These are phyloP conservation scores for Coemansia sp. DNA, from an alignment of 192 early-diverging fungal species.

Conservation along the genomic window DNA sequence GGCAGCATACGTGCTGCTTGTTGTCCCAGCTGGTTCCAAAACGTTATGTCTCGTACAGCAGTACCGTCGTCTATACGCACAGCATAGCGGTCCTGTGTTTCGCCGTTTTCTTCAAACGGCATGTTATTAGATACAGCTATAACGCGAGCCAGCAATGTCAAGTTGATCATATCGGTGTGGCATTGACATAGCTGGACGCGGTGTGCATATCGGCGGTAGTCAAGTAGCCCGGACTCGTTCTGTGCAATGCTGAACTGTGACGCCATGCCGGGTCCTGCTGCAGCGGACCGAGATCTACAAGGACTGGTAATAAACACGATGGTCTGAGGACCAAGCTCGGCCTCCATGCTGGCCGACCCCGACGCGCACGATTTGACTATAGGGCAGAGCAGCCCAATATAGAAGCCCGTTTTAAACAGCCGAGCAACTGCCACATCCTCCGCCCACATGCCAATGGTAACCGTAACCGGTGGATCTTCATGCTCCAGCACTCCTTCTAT, in stretches of 20 bases:
- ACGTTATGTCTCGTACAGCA: constrained; percentile 34
- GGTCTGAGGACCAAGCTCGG: constrained; percentile 42
- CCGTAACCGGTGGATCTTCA: constrained; percentile 9
- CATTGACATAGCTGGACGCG: constrained; percentile 28
- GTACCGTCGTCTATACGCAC: constrained; percentile 39
- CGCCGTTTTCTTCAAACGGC: constrained; percentile 12
- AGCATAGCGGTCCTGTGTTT: constrained; percentile 23
- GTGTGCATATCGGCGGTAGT: constrained; percentile 35
- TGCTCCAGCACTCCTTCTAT: constrained; percentile 29
- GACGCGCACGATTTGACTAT: not conserved
- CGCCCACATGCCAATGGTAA: constrained; percentile 29
- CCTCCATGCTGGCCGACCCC: not conserved
- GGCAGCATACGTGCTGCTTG: constrained; percentile 29
- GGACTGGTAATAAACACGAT: constrained; percentile 33
- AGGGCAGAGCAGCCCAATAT: constrained; percentile 39
- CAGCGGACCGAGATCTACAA: not conserved
- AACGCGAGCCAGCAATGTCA: constrained; percentile 42
- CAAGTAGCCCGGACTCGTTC: constrained; percentile 35
- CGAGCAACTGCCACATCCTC: constrained; percentile 22
- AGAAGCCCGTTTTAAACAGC: constrained; percentile 27
- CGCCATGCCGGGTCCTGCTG: not conserved
- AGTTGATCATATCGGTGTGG: constrained; percentile 22
- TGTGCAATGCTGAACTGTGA: constrained; percentile 26
- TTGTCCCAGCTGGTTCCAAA: constrained; percentile 37
- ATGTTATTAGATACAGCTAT: constrained; percentile 41